phyloP scores from a whole-genome alignment of 2,329 filamentous ascomycete genomes.

The Thielaviopsis euricoi region DNA sequence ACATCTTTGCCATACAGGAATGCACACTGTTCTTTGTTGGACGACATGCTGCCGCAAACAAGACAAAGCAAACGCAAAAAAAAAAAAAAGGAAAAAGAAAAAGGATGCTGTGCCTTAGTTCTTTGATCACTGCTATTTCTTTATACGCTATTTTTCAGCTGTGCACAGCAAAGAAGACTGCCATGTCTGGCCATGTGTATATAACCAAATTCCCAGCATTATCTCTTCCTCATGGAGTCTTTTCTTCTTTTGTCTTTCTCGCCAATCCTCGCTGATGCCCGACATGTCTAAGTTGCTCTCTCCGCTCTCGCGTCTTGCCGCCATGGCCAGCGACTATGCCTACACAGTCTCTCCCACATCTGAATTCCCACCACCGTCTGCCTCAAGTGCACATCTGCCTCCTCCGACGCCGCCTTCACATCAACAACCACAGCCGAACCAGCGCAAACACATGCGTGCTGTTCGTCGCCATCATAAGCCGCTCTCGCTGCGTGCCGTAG shows the following conservation, averaged over 20 bases:
- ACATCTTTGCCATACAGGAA: neutral
- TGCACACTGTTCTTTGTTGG: neutral
- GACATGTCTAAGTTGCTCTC: neutral
- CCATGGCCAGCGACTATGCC: neutral
- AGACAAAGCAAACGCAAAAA: too few relatives aligned
- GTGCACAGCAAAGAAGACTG: neutral
- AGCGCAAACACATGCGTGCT: neutral
- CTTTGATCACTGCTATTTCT: neutral
- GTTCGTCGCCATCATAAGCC: constrained; percentile 2
- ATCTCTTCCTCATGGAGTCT: neutral
- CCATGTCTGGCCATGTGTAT: neutral
- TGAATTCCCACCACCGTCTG: neutral
- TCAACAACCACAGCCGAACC: too few relatives aligned
- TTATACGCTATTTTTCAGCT: too few relatives aligned
- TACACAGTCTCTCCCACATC: neutral
- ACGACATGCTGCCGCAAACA: neutral
- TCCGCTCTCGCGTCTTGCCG: neutral
- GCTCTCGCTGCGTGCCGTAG: neutral
- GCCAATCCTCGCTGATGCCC: neutral
- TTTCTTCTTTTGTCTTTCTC: neutral
- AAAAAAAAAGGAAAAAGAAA: neutral
- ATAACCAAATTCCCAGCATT: neutral
- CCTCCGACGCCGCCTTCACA: too few relatives aligned
- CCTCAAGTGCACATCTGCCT: too few relatives aligned
- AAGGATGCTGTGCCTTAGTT: neutral